Conservation (phyloP, 352 stramenopile genomes). For the Phytophthora boehmeriae region DNA sequence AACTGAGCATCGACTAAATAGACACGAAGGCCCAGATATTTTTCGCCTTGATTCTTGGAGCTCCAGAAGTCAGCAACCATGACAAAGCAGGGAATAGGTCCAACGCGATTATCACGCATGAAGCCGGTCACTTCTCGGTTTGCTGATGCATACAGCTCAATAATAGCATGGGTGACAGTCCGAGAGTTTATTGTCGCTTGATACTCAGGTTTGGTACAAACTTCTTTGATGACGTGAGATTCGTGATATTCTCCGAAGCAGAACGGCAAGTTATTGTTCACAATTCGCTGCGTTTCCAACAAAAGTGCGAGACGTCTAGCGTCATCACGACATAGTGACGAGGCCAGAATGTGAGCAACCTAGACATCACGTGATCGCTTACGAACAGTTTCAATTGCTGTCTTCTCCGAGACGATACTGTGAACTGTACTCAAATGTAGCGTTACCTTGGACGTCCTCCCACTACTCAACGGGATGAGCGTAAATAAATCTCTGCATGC, state of each 20-base stretch:
- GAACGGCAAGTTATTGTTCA: conserved; percentile 9
- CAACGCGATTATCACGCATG: conserved; percentile 3
- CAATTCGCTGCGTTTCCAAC: conserved; percentile 1
- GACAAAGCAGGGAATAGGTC: background rate
- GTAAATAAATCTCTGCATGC: too few relatives aligned
- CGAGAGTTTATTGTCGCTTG: background rate
- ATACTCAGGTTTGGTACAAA: conserved; percentile 1
- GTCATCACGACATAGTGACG: background rate
- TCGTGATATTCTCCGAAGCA: conserved; percentile 8
- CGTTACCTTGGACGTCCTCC: too few relatives aligned
- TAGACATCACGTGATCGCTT: too few relatives aligned
- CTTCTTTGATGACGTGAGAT: background rate
- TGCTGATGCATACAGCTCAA: conserved; percentile 4
- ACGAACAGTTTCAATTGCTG: too few relatives aligned
- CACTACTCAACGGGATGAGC: too few relatives aligned
- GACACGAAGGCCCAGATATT: conserved; percentile 3
- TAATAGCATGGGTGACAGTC: background rate
- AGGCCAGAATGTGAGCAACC: background rate
- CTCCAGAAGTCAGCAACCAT: background rate
- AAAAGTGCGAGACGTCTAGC: background rate
- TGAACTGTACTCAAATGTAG: too few relatives aligned
- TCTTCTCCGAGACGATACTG: too few relatives aligned
- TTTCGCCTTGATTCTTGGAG: background rate
- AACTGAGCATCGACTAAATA: conserved; percentile 8
- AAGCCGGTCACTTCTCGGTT: background rate